Percentiles rank a stretch among this genome's conserved stretches.
Evolutionary conservation across 495 filamentous ascomycete genomes (phyloP).

Genomic region (Lasiosphaeria ovina): DNA sequence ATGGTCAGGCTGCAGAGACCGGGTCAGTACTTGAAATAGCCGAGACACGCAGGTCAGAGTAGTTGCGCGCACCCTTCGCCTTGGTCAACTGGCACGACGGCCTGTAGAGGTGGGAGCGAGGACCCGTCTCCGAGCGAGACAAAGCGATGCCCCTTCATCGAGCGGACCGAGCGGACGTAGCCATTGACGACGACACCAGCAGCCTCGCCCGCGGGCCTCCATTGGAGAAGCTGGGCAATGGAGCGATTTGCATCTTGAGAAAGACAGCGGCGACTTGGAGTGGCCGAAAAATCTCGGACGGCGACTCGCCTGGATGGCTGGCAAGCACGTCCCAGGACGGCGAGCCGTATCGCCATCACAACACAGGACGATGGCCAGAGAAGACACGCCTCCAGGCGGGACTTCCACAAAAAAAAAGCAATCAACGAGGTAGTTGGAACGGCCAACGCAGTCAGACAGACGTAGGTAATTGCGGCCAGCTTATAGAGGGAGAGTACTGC

Average conservation of each 20-base stretch:
- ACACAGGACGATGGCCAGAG: too few relatives aligned
- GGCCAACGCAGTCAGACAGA: too few relatives aligned
- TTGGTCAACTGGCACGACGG: slow-evolving; percentile 70
- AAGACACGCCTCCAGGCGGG: background rate
- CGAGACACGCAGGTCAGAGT: slow-evolving; percentile 25
- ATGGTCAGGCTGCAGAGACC: slow-evolving; percentile 63
- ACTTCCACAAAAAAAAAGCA: too few relatives aligned
- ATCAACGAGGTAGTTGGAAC: too few relatives aligned
- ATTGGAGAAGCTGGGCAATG: slow-evolving; percentile 32
- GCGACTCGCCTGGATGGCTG: slow-evolving; percentile 15
- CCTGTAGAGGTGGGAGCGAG: slow-evolving; percentile 74
- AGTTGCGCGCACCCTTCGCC: slow-evolving; percentile 67
- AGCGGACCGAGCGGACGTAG: slow-evolving; percentile 78
- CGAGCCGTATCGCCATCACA: slow-evolving; percentile 17
- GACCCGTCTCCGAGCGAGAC: slow-evolving; percentile 88
- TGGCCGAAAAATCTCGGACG: slow-evolving; percentile 9
- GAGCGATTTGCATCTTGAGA: slow-evolving; percentile 23
- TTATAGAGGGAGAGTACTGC: too few relatives aligned
- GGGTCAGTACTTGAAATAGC: slow-evolving; percentile 23
- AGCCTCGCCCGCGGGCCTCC: slow-evolving; percentile 25
- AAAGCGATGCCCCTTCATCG: slow-evolving; percentile 81
- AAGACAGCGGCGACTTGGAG: slow-evolving; percentile 15
- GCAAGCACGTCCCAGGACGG: slow-evolving; percentile 13
- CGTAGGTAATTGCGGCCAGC: too few relatives aligned
- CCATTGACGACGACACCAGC: slow-evolving; percentile 60